Evolutionary conservation across 2,329 filamentous ascomycete genomes (phyloP), one percentile per base, ranked within the genome.

Genomic region (Trichoderma gracile): DNA sequence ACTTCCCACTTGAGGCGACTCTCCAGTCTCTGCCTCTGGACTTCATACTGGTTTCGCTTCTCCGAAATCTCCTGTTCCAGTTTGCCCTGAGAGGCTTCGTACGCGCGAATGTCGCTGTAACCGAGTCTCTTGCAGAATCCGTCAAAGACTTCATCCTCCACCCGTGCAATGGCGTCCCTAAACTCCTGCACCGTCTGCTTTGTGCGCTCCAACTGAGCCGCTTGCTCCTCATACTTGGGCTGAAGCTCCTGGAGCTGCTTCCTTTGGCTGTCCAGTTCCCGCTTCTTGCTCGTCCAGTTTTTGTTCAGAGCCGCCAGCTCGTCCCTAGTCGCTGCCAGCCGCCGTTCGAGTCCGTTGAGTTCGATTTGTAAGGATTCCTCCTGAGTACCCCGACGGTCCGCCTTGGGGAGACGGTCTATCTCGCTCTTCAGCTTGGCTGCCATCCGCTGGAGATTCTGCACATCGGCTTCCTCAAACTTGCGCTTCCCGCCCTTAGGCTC

Each of bases 21-120:
- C 67, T 90, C 84, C 33, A 97, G 80, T 47, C 88, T 87, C 71
- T 92, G 88, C 73, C 89, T 90, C 74, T 99, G 95, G 4, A 90
- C 88, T 63, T 89, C 90, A 71, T 97, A 98, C 69, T 93, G 89
- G 60, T 91, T 88, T 67, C 92, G 92, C 80, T 93, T 93, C 76
- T 95, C 89, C 0, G 89, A 89, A 50, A 91, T 91, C 74, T 98
- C 92, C 75, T 97, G 92, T 76, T 98, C 93, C 55, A 96, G 81
- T 47, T 90, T 93, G 55, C 95, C 94, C 77, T 98, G 95, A 69
- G 96, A 93, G 27, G 90, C 90, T 74, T 98, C 93, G 72, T 98
- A 99, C 65, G 92, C 91, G 65, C 94, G 91, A 68, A 99, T 96
- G 71, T 96, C 89, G 65, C 86, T 83, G 75, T 97, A 98, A 0